Percentiles rank a stretch among this genome's conserved stretches.
These are phyloP conservation scores for Phylloporus arenicola DNA, from an alignment of 768 basidiomycete genomes.

Conservation along the genomic window DNA sequence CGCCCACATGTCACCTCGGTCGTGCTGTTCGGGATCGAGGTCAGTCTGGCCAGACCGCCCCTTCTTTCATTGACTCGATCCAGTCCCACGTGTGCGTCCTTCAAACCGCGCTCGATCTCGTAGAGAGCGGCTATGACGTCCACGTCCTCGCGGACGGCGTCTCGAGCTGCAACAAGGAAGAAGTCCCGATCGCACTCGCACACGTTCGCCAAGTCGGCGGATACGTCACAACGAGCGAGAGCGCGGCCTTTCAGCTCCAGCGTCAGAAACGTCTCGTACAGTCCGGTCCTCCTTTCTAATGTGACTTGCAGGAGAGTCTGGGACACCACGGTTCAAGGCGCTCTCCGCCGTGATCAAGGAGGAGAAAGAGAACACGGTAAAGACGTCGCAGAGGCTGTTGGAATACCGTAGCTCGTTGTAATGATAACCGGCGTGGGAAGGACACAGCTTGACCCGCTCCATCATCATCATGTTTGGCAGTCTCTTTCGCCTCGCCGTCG, in stretches of 20 bases:
- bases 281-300: conserved; percentile 12
- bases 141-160: conserved; percentile 82
- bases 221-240: conserved; percentile 75
- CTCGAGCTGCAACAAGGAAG: conserved; percentile 74
- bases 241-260: conserved; percentile 72
- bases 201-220: conserved; percentile 71
- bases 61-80: conserved; percentile 2
- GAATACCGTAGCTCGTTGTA: conserved; percentile 17
- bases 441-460: neutral
- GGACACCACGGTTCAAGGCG: conserved; percentile 59
- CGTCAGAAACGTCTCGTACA: conserved; percentile 32
- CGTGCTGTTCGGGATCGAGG: conserved; percentile 87
- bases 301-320: conserved; percentile 48
- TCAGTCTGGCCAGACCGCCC: conserved; percentile 26
- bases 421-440: conserved; percentile 16
- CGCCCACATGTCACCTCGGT: conserved; percentile 50
- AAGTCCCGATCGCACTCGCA: conserved; percentile 70
- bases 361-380: conserved; percentile 58
- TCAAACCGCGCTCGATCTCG: conserved; percentile 72
- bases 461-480: conserved; percentile 24
- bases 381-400: conserved; percentile 31
- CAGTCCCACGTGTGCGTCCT: conserved; percentile 88
- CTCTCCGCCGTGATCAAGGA: conserved; percentile 74
- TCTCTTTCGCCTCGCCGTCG: conserved; percentile 63
- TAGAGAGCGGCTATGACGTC: conserved; percentile 44